These are phyloP conservation scores for Tetrapyrgos nigripes DNA, from an alignment of 1,284 basidiomycete species.

Conservation along the genomic window DNA sequence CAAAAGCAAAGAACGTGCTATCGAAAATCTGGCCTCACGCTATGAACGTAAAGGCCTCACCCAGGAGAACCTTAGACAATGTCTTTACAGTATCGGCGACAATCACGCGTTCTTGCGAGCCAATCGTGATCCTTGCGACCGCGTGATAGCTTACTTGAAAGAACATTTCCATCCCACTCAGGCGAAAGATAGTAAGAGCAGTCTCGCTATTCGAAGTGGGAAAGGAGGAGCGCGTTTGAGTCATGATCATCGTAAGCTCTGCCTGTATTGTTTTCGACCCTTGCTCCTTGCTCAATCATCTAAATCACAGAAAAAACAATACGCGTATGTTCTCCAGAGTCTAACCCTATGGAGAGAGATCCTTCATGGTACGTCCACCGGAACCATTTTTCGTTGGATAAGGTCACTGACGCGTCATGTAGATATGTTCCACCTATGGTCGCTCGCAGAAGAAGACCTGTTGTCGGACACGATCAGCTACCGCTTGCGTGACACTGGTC, in stretches of 20 bases:
- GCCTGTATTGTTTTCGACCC: neutral
- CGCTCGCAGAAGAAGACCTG: conserved; percentile 76
- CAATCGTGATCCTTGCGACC: conserved; percentile 84
- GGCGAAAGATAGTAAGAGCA: conserved; percentile 63
- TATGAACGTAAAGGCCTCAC: conserved; percentile 63
- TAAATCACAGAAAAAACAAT: conserved; percentile 60
- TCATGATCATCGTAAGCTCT: conserved; percentile 64
- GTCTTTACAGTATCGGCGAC: conserved; percentile 84
- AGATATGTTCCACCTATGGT: conserved; percentile 90
- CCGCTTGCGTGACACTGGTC: conserved; percentile 82
- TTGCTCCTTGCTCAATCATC: neutral
- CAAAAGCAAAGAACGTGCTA: conserved; percentile 80
- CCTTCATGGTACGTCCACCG: conserved; percentile 63
- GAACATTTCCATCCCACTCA: conserved; percentile 77
- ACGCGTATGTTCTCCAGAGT: conserved; percentile 82
- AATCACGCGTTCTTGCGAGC: conserved; percentile 83
- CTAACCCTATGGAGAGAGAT: conserved; percentile 85
- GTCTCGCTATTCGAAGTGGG: conserved; percentile 78
- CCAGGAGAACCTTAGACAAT: conserved; percentile 73
- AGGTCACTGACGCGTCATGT: conserved; percentile 6
- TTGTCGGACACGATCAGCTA: conserved; percentile 76
- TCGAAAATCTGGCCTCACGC: conserved; percentile 69
- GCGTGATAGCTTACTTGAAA: conserved; percentile 78
- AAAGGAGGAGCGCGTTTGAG: conserved; percentile 78
- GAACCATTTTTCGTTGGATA: neutral